These are phyloP conservation scores for Aspergillus caelatus DNA, from an alignment of 2,329 filamentous ascomycete species.

Conservation along the genomic window DNA sequence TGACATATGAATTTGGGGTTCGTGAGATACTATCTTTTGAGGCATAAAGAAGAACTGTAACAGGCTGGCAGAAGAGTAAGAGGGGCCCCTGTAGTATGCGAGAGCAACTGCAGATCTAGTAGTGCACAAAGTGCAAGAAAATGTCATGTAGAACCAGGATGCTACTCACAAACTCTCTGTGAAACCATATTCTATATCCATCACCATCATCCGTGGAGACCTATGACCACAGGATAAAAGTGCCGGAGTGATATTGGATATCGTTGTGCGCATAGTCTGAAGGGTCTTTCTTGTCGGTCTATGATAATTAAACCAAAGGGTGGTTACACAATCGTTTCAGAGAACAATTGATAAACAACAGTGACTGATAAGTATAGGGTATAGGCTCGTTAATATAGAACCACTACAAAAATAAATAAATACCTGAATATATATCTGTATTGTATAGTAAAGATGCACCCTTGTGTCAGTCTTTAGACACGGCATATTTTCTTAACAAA, in stretches of 20 bases:
- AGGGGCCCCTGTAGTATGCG: not conserved
- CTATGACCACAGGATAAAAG: not conserved
- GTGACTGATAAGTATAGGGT: not conserved
- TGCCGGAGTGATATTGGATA: not conserved
- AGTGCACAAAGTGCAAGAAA: too few species aligned
- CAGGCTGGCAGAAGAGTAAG: not conserved
- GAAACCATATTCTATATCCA: not conserved
- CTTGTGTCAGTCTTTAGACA: not conserved
- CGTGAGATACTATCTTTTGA: too few species aligned
- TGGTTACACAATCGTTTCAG: not conserved
- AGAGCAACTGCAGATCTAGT: not conserved
- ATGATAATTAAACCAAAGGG: too few species aligned
- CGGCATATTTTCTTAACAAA: not conserved
- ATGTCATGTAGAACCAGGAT: too few species aligned
- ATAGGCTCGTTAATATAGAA: not conserved
- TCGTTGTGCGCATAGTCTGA: too few species aligned
- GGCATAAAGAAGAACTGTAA: not conserved
- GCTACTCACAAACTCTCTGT: not conserved
- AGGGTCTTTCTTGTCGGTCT: too few species aligned
- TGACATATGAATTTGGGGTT: not conserved
- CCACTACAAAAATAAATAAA: not conserved
- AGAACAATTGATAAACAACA: not conserved
- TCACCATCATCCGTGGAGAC: not conserved
- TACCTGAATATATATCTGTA: not conserved
- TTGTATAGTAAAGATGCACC: not conserved